phyloP scores from a whole-genome alignment of 495 filamentous ascomycete genomes.

The Neurospora sp. region DNA sequence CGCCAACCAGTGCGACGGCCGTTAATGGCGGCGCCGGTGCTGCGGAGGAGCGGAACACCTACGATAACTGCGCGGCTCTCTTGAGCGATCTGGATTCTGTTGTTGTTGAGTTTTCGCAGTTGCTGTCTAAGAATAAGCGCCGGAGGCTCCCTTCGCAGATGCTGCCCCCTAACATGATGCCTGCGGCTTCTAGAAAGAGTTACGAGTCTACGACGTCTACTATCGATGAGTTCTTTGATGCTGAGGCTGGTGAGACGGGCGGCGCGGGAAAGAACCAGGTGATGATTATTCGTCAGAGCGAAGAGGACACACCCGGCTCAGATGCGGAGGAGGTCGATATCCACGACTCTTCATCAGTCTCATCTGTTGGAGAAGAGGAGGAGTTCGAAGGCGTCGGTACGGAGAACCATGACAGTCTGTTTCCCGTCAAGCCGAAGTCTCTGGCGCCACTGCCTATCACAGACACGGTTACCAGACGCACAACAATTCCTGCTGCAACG shows the following conservation, averaged over 20 bases:
- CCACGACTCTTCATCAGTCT: slow-evolving; percentile 50
- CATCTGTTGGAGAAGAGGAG: slow-evolving; percentile 46
- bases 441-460: slow-evolving; percentile 68
- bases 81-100: slow-evolving; percentile 74
- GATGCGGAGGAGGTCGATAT: slow-evolving; percentile 48
- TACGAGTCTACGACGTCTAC: slow-evolving; percentile 60
- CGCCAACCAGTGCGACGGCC: slow-evolving; percentile 30
- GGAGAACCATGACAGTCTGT: slow-evolving; percentile 33
- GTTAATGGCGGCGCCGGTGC: slow-evolving; percentile 14
- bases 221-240: slow-evolving; percentile 90
- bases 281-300: slow-evolving; percentile 59
- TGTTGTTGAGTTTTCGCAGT: slow-evolving; percentile 65
- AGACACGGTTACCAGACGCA: slow-evolving; percentile 53
- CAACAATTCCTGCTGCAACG: slow-evolving; percentile 58
- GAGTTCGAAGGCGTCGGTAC: slow-evolving; percentile 29
- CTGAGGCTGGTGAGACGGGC: slow-evolving; percentile 54
- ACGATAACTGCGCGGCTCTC: slow-evolving; percentile 70
- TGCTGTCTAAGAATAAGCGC: slow-evolving; percentile 69
- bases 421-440: slow-evolving; percentile 62
- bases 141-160: slow-evolving; percentile 48
- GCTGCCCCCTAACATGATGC: slow-evolving; percentile 3
- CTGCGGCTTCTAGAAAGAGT: slow-evolving; percentile 55
- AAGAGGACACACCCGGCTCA: slow-evolving; percentile 41
- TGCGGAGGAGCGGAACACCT: slow-evolving; percentile 44
- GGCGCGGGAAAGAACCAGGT: slow-evolving; percentile 46